These are phyloP conservation scores for Seiridium cupressi DNA, from an alignment of 2,329 filamentous ascomycete genomes.

Conservation along the genomic window DNA sequence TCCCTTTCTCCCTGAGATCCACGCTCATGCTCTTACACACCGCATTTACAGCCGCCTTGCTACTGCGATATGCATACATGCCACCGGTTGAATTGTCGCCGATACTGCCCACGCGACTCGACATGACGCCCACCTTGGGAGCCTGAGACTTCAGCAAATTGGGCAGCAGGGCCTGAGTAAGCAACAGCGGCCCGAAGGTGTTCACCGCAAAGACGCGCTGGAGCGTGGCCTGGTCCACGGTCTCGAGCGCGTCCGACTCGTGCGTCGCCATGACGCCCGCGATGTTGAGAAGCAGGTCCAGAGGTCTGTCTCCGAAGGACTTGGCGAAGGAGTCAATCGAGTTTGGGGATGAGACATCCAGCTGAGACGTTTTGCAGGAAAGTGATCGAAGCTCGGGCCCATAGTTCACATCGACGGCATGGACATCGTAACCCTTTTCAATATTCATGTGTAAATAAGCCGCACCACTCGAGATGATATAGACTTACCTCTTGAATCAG, in stretches of 20 bases:
- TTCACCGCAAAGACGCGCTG: conserved; percentile 39
- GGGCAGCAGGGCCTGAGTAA: conserved; percentile 41
- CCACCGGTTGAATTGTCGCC: conserved; percentile 39
- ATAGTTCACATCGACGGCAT: conserved; percentile 15
- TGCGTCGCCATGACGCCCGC: conserved; percentile 28
- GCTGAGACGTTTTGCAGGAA: conserved; percentile 9
- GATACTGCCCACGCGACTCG: conserved; percentile 39
- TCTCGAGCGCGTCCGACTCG: conserved; percentile 8
- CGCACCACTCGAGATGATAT: too few species aligned
- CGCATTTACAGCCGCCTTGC: conserved; percentile 42
- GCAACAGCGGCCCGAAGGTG: conserved; percentile 39
- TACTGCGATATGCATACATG: conserved; percentile 39
- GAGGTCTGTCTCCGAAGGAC: conserved; percentile 6
- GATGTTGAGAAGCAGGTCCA: conserved; percentile 12
- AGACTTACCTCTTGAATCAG: conserved; percentile 15
- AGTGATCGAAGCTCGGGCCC: conserved; percentile 13
- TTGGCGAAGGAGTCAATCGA: conserved; percentile 10
- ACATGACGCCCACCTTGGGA: conserved; percentile 38
- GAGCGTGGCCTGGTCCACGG: conserved; percentile 30
- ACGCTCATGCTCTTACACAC: conserved; percentile 40
- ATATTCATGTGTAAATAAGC: not conserved
- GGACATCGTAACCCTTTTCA: conserved; percentile 15
- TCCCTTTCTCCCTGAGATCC: conserved; percentile 35
- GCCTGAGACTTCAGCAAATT: conserved; percentile 30
- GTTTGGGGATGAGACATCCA: conserved; percentile 11